Base-by-base conservation (phyloP, 306 rosid genomes). In the Prunus dulcis region DNA sequence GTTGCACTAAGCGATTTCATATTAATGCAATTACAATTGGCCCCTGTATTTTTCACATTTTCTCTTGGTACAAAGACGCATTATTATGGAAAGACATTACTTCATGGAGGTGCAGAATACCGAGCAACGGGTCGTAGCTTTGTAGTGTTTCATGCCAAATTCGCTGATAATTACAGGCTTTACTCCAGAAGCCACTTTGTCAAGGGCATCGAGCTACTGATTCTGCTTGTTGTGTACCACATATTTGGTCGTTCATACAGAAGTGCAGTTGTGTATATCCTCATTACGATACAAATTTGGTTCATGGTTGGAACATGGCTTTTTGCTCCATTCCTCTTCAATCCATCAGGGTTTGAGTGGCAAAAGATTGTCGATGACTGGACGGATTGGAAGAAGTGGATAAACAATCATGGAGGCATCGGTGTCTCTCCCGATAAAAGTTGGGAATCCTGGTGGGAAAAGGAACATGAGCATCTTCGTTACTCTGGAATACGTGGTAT, bases 361-460 rank as follows among this genome's bases (percentile, higher is more conserved):
- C 98, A 95, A 81, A 95, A 95, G 86, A 95, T 95, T 63, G 85
- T 95, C 12, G 98, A 95, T 78, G 98, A 95, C 74, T 95, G 91
- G 93, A 86, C 93, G 52, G 98, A 95, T 86, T 95, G 98, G 98
- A 91, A 88, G 13, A 92, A 90, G 84, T 95, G 98, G 98, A 92
- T 95, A 73, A 85, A 87, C 79, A 95, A 85, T 76, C 92, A 82
- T 1, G 98, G 98, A 56, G 98, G 98, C 38, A 95, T 95, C 0
- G 98, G 98, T 68, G 97, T 95, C 51, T 50, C 87, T 60, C 89
- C 91, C 0, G 93, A 88, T 14, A 95, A 71, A 72, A 95, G 98
- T 79, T 95, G 98, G 98, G 98, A 95, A 81, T 95, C 98, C 55
- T 95, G 97, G 98, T 92, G 98, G 98, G 95, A 92, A 78, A 89